Evolutionary conservation across 2,329 filamentous ascomycete species (phyloP), one percentile per base, ranked within the genome.

Genomic region (Calonectria hawksworthii): DNA sequence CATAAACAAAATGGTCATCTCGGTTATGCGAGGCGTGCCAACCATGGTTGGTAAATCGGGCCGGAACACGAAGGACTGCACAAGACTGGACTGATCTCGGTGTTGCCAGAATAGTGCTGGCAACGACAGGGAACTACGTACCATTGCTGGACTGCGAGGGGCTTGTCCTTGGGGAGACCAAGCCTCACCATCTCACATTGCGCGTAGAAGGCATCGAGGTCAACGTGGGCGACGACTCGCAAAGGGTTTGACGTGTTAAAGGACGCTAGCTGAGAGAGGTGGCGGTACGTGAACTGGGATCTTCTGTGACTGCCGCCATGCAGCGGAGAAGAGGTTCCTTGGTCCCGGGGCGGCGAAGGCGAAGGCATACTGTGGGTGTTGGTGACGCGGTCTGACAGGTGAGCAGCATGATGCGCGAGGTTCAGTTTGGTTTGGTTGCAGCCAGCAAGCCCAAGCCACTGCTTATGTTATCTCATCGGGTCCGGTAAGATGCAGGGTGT

Each of bases 201-300:
- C 4, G 94, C 94, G 84, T 99, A 99, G 86, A 99, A 99, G 50
- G 96, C 96, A 90, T 99, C 97, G 74, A 99, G 92, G 82, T 99
- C 97, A 76, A 99, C 92, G 84, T 98, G 96, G 9, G 95, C 95
- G 79, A 98, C 92, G 34, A 98, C 94, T 59, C 97, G 93, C 44
- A 99, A 89, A 1, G 96, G 96, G 66, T 92, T 95, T 11, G 92
- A 92, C 0, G 93, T 89, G 41, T 92, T 92, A 78, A 91, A 95
- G 13, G 92, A 90, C 9, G 93, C 91, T 72, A 99, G 91, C 77
- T 96, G 93, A 41, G 92, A 89, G 21, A 99, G 90, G 69, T 99
- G 93, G 75, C 94, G 94, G 83, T 94, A 95, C 3, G 95, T 98
- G 86, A 97, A 99, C 73, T 90, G 91, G 21, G 96, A 98, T 59